Conservation (phyloP, 495 filamentous ascomycete genomes). For the Talaromyces borbonicus region DNA sequence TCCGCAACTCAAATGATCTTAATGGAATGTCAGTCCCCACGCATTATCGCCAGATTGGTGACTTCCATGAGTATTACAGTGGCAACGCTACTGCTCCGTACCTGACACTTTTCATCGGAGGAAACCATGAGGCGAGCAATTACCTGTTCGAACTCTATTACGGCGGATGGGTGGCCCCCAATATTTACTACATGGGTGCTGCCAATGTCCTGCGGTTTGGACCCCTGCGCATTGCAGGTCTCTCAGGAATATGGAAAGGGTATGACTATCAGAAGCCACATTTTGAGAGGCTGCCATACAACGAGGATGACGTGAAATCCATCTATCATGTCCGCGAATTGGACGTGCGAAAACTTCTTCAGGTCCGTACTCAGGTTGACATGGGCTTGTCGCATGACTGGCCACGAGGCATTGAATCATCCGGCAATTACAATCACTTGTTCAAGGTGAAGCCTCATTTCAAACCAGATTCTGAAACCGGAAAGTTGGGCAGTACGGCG, state of each 20-base stretch:
- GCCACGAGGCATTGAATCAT: slow-evolving; percentile 70
- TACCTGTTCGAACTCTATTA: slow-evolving; percentile 87
- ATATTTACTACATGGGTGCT: slow-evolving; percentile 93
- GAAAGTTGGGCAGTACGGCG: slow-evolving; percentile 66
- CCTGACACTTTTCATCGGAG: slow-evolving; percentile 82
- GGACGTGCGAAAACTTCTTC: slow-evolving; percentile 85
- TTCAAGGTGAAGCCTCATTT: slow-evolving; percentile 66
- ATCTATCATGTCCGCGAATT: slow-evolving; percentile 85
- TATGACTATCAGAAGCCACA: slow-evolving; percentile 76
- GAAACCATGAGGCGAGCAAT: slow-evolving; percentile 88
- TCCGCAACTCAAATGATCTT: slow-evolving; percentile 80
- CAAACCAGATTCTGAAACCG: slow-evolving; percentile 57
- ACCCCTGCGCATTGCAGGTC: slow-evolving; percentile 73
- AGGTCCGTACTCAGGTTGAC: slow-evolving; percentile 73
- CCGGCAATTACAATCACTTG: slow-evolving; percentile 52
- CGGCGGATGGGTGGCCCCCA: slow-evolving; percentile 92
- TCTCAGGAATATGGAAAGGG: slow-evolving; percentile 89
- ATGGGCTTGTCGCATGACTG: slow-evolving; percentile 92
- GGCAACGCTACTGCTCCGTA: slow-evolving; percentile 69
- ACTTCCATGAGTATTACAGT: slow-evolving; percentile 90
- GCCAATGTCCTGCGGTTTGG: slow-evolving; percentile 79
- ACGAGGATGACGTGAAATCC: slow-evolving; percentile 54
- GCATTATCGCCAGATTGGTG: slow-evolving; percentile 75
- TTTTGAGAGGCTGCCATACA: slow-evolving; percentile 80
- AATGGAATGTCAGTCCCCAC: slow-evolving; percentile 74